Percentiles rank a stretch among this genome's conserved stretches.
These are phyloP conservation scores for Macadamia tetraphylla DNA, from an alignment of 164 flowering plant genomes.

Conservation along the genomic window DNA sequence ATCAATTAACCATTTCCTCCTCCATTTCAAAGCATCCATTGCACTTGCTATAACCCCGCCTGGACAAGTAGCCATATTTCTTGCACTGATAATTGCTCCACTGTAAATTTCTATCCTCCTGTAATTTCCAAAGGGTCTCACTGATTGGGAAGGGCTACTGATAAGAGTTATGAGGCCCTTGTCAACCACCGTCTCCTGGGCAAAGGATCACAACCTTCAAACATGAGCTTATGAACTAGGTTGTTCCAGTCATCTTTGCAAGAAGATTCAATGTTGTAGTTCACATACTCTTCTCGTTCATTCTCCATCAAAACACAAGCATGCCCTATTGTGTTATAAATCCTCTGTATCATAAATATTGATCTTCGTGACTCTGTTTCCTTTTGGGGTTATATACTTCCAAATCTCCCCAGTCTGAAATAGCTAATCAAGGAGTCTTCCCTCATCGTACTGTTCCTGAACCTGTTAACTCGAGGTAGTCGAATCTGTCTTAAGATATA, in stretches of 20 bases:
- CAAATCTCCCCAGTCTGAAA: slow-evolving; percentile 72
- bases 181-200: slow-evolving; percentile 82
- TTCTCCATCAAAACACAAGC: too few species aligned
- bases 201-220: slow-evolving; percentile 83
- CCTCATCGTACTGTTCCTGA: slow-evolving; percentile 22
- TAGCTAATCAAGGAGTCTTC: slow-evolving; percentile 78
- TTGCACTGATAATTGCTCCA: slow-evolving; percentile 73
- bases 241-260: slow-evolving; percentile 88
- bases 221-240: slow-evolving; percentile 79
- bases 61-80: slow-evolving; percentile 60
- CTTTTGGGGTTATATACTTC: slow-evolving; percentile 64
- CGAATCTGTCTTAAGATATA: slow-evolving; percentile 67
- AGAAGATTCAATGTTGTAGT: slow-evolving; percentile 74
- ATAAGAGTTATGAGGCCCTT: slow-evolving; percentile 64
- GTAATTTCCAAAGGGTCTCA: slow-evolving; percentile 70
- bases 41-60: slow-evolving; percentile 63
- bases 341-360: too few species aligned
- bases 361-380: too few species aligned
- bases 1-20: slow-evolving; percentile 76
- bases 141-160: slow-evolving; percentile 68
- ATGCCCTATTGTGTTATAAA: too few species aligned
- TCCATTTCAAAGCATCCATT: slow-evolving; percentile 87
- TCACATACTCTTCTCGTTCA: slow-evolving; percentile 43
- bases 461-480: slow-evolving; percentile 43
- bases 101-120: slow-evolving; percentile 69